Evolutionary conservation across 2,329 filamentous ascomycete species (phyloP).

Genomic region (Cytospora mali): DNA sequence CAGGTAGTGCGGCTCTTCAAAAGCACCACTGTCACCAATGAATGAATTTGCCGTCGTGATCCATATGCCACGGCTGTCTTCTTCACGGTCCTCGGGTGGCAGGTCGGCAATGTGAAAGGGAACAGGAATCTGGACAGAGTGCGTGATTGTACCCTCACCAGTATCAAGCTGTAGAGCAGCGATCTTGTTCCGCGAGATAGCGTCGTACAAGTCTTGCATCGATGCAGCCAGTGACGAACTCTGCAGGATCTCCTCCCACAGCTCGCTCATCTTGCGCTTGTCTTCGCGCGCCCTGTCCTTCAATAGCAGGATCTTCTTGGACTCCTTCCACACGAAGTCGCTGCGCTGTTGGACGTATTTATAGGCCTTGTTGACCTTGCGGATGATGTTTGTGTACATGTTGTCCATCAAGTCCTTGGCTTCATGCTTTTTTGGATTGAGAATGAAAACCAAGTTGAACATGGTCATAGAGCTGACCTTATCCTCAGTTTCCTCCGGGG

Average conservation of each 20-base stretch:
- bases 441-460: constrained; percentile 95
- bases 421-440: constrained; percentile 78
- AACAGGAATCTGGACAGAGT: constrained; percentile 66
- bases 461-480: constrained; percentile 81
- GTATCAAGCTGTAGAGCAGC: constrained; percentile 79
- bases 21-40: constrained; percentile 64
- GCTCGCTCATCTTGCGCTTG: constrained; percentile 60
- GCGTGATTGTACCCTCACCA: constrained; percentile 57
- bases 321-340: constrained; percentile 90
- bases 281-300: constrained; percentile 82
- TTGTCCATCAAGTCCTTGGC: constrained; percentile 73
- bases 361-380: constrained; percentile 88
- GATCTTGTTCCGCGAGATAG: constrained; percentile 82
- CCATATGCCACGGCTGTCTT: constrained; percentile 75
- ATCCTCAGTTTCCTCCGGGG: constrained; percentile 54
- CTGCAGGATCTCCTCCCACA: constrained; percentile 72
- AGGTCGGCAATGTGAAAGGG: constrained; percentile 74
- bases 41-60: constrained; percentile 84
- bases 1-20: constrained; percentile 66
- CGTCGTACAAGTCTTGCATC: constrained; percentile 79
- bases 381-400: constrained; percentile 84
- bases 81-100: constrained; percentile 64
- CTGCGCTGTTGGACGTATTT: constrained; percentile 90
- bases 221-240: constrained; percentile 79
- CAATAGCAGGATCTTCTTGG: constrained; percentile 76